Evolutionary conservation across 108 stramenopile genomes (phyloP).

Genomic region (Cyclostephanos tholiformis): DNA sequence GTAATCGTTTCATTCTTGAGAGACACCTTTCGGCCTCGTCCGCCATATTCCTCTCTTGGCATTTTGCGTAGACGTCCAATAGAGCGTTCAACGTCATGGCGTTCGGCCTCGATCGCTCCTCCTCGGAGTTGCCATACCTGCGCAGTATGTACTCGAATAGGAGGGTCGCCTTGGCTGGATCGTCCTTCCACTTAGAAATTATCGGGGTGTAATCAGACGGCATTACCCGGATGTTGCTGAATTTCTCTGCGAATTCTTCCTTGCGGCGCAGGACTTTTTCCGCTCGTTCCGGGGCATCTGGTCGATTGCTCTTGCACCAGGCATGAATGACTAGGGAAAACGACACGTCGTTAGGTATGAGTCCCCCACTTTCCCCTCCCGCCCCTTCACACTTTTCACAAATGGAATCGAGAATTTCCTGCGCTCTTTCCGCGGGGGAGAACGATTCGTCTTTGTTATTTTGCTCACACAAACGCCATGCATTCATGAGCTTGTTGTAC

Average conservation of each 20-base stretch:
- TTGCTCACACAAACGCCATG: conserved; percentile 38
- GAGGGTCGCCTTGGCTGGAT: conserved; percentile 22
- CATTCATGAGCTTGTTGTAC: conserved; percentile 43
- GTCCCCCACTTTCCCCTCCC: background rate
- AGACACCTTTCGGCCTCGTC: conserved; percentile 28
- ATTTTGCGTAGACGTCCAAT: conserved; percentile 46
- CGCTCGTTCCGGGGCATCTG: conserved; percentile 37
- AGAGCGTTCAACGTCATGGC: conserved; percentile 33
- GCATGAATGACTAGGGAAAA: conserved; percentile 40
- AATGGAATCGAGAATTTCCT: conserved; percentile 31
- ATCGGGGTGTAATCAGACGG: conserved; percentile 28
- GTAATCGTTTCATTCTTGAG: conserved; percentile 19
- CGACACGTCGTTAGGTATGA: conserved; percentile 36
- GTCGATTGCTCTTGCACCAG: conserved; percentile 36
- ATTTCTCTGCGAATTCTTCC: conserved; percentile 29
- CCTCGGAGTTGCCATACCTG: conserved; percentile 10
- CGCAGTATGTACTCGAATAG: conserved; percentile 38
- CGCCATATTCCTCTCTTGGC: conserved; percentile 21
- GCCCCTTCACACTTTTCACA: conserved; percentile 24
- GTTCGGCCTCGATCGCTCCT: conserved; percentile 20
- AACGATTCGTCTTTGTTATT: conserved; percentile 7
- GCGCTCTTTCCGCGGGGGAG: conserved; percentile 32
- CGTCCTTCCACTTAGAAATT: conserved; percentile 42
- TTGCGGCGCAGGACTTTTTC: conserved; percentile 37
- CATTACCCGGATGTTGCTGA: conserved; percentile 11